Conservation (phyloP, 306 rosid species). For the Mimosa bimucronata region DNA sequence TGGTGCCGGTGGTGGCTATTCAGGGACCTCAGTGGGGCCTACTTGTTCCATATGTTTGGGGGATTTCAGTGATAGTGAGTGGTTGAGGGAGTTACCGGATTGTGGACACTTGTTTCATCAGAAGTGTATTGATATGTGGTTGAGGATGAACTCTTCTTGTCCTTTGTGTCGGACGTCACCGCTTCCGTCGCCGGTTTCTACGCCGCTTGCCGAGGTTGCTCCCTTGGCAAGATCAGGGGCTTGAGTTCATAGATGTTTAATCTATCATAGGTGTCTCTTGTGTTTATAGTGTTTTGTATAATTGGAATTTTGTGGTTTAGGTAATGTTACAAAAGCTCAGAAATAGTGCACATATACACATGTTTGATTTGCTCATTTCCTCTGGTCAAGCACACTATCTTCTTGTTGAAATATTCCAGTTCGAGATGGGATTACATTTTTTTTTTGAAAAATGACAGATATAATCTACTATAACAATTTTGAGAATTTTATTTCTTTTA, state of each 20-base stretch:
- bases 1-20: background rate
- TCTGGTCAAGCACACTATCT: too few relatives aligned
- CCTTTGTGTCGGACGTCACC: constrained; percentile 52
- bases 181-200: constrained; percentile 38
- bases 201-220: constrained; percentile 42
- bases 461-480: too few relatives aligned
- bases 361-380: too few relatives aligned
- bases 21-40: background rate
- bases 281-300: background rate
- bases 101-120: constrained; percentile 53
- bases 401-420: too few relatives aligned
- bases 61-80: constrained; percentile 47
- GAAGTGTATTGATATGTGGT: constrained; percentile 53
- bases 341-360: too few relatives aligned
- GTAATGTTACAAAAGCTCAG: background rate
- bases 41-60: constrained; percentile 59
- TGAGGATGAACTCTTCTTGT: constrained; percentile 43
- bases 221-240: constrained; percentile 27
- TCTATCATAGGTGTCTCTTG: too few relatives aligned
- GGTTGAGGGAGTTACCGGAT: constrained; percentile 48
- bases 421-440: too few relatives aligned
- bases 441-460: too few relatives aligned
- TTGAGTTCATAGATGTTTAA: background rate
- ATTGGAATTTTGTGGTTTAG: background rate
- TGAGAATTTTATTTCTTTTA: too few relatives aligned